Conservation (phyloP, 768 basidiomycete species). For the Pulveroboletus frians region DNA sequence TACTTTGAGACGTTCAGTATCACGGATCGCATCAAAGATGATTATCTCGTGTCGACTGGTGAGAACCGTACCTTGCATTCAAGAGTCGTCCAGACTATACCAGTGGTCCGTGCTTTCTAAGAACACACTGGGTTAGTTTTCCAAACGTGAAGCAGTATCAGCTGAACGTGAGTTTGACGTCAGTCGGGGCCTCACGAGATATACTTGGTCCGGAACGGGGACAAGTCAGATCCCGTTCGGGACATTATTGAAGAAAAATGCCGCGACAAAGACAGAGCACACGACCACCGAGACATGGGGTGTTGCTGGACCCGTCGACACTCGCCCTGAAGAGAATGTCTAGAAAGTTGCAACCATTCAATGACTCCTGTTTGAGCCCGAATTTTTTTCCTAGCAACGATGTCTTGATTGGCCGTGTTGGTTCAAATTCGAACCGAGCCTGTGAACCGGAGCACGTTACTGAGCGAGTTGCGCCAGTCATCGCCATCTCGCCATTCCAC, state of each 20-base stretch:
- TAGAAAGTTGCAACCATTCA: no score
- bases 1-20: not conserved
- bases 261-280: no score
- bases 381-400: no score
- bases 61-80: not conserved
- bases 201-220: no score
- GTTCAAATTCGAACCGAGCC: slow-evolving; percentile 42
- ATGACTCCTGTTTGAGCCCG: no score
- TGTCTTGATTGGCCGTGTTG: not conserved
- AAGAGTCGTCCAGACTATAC: not conserved
- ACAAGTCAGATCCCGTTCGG: no score
- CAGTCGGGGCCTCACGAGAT: no score
- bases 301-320: no score
- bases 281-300: no score
- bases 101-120: not conserved
- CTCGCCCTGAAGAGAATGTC: no score
- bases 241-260: no score
- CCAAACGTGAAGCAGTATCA: no score
- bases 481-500: slow-evolving; percentile 8
- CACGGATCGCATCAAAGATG: not conserved
- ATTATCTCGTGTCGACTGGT: not conserved
- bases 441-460: slow-evolving; percentile 26
- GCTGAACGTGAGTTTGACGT: not conserved
- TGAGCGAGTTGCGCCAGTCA: slow-evolving; percentile 9
- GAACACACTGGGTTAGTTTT: not conserved